These are phyloP conservation scores for Tylopilus microsporus DNA, from an alignment of 1,284 basidiomycete species.

Conservation along the genomic window DNA sequence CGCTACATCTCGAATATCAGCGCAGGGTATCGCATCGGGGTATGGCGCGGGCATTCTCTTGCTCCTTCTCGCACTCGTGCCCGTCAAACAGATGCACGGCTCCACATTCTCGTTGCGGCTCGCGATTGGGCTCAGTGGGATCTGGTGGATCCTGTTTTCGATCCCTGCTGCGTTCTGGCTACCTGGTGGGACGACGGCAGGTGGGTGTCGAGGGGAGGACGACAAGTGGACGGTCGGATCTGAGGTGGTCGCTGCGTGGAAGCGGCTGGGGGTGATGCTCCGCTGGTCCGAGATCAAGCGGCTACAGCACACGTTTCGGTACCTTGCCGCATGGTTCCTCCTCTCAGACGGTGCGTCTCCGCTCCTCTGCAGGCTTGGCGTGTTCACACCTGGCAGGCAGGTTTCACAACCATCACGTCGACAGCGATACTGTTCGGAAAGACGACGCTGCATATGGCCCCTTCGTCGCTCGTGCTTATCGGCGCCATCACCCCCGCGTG, in stretches of 20 bases:
- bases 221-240: slow-evolving; percentile 37
- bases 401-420: slow-evolving; percentile 41
- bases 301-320: slow-evolving; percentile 80
- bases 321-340: slow-evolving; percentile 86
- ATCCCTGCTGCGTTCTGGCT: slow-evolving; percentile 72
- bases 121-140: slow-evolving; percentile 73
- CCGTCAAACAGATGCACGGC: slow-evolving; percentile 62
- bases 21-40: slow-evolving; percentile 77
- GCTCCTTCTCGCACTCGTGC: slow-evolving; percentile 66
- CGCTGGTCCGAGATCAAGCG: slow-evolving; percentile 62
- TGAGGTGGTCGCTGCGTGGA: slow-evolving; percentile 51
- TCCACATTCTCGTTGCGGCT: slow-evolving; percentile 72
- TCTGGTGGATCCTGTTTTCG: slow-evolving; percentile 82
- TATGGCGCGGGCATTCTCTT: slow-evolving; percentile 74
- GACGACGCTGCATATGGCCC: too few species aligned
- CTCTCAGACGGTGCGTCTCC: slow-evolving; percentile 74
- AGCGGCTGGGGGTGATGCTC: slow-evolving; percentile 64
- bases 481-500: too few species aligned
- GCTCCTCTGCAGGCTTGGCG: too few species aligned
- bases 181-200: slow-evolving; percentile 35
- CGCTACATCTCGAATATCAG: slow-evolving; percentile 75
- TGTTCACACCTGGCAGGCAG: slow-evolving; percentile 31
- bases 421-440: too few species aligned
- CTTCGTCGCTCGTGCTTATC: too few species aligned
- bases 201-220: not conserved